Evolutionary conservation across 768 basidiomycete genomes (phyloP).

Genomic region (Lentinus tigrinus): DNA sequence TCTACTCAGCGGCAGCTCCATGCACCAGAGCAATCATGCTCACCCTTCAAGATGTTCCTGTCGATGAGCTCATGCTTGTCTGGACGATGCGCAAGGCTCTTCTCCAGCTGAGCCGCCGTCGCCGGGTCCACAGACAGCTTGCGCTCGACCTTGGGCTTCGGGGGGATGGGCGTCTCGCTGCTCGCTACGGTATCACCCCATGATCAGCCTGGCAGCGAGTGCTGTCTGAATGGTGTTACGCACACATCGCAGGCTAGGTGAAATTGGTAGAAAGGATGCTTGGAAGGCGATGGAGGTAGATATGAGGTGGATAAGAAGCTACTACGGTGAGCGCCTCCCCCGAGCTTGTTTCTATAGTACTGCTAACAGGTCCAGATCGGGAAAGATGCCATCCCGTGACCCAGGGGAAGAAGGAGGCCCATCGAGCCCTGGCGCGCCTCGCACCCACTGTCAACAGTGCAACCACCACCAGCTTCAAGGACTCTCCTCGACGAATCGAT

Average conservation of each 20-base stretch:
- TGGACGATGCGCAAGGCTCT: conserved; percentile 50
- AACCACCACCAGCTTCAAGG: too few species aligned
- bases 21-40: conserved; percentile 4
- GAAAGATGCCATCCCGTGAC: background rate
- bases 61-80: conserved; percentile 63
- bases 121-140: conserved; percentile 33
- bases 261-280: background rate
- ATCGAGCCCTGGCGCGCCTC: too few species aligned
- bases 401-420: too few species aligned
- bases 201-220: background rate
- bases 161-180: conserved; percentile 3
- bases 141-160: conserved; percentile 16
- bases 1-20: background rate
- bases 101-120: conserved; percentile 50
- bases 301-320: background rate
- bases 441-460: too few species aligned
- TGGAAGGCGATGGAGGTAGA: background rate
- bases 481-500: too few species aligned
- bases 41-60: conserved; percentile 70
- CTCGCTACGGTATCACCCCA: background rate
- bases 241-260: conserved; percentile 3
- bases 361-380: conserved; percentile 10
- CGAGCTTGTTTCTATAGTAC: conserved; percentile 12
- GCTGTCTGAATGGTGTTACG: background rate
- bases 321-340: background rate